Evolutionary conservation across 2,329 filamentous ascomycete species (phyloP).

Genomic region (Paecilomyces variotii): DNA sequence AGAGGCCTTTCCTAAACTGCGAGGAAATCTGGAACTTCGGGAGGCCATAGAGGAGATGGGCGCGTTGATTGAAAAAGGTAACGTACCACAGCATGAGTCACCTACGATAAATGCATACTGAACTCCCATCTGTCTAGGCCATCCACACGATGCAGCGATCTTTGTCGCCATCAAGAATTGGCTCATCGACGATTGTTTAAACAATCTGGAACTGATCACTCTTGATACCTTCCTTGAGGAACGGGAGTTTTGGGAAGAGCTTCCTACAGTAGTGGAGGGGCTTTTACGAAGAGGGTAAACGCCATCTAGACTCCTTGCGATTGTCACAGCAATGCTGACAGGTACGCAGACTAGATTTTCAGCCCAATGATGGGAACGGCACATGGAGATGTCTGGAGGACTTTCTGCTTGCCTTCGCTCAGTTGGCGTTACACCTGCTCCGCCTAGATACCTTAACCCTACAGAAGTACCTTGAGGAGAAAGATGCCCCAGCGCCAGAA

Average conservation of each 20-base stretch:
- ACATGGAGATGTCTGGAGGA: constrained; percentile 29
- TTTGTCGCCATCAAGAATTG: constrained; percentile 34
- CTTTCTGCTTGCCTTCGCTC: constrained; percentile 33
- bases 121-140: constrained; percentile 14
- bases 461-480: constrained; percentile 17
- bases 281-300: constrained; percentile 32
- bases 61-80: constrained; percentile 31
- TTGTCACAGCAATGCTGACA: constrained; percentile 6
- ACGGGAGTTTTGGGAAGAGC: constrained; percentile 37
- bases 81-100: background rate
- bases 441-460: constrained; percentile 31
- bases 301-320: constrained; percentile 4
- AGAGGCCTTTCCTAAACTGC: constrained; percentile 30
- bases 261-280: constrained; percentile 33
- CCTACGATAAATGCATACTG: constrained; percentile 2
- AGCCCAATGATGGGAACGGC: constrained; percentile 21
- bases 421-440: constrained; percentile 34
- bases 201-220: constrained; percentile 25
- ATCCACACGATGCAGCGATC: constrained; percentile 20
- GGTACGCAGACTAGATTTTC: constrained; percentile 20
- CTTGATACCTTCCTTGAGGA: constrained; percentile 30
- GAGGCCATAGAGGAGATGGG: constrained; percentile 28
- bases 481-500: constrained; percentile 19
- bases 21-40: constrained; percentile 15
- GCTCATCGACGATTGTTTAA: constrained; percentile 29